Base-by-base conservation (phyloP, 768 basidiomycete species). In the Boletus edulis region DNA sequence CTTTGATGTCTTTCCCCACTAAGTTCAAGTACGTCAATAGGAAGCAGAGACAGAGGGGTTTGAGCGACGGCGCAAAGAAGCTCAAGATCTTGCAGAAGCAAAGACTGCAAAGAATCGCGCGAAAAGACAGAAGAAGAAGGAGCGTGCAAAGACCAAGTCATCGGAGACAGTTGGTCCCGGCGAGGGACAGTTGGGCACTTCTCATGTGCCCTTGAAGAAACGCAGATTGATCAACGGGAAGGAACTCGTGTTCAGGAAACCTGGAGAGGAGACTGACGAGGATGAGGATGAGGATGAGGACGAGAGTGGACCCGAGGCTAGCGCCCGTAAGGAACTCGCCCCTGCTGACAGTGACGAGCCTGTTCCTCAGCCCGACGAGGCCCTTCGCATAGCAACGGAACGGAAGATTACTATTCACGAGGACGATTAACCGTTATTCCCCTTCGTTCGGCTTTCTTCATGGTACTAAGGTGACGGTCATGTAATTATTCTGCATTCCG, bases 91-190 rank as follows among this genome's bases (percentile, higher is more conserved):
- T 4, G 84, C 89, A 0, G 87, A 96, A 44, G 85, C 87, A 3
- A 97, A 94, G 76, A 98, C 96, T 0, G 87, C 92, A 13, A 98
- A 94, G 75, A 99, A 99, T 70, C 82, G 97, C 18, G 90, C 91
- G 15, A 98, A 91, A 70, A 77, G 97, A 43, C 90, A 87, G 71
- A 97, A 96, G 79, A 92, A 93, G 78, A 98, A 95, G 70, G 87
- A 81, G 59, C 75, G 83, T 47, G 71, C 81, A 38, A 85, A 87
- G 69, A 68, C 46, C 74, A 82, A 69, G 67, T 49, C 43, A 44
- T 64, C 54, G 52, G 67, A 63, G 48, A 67, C 72, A 49, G 55
- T 58, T 15, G 62, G 67, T 38, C 63, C 67, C 45, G 67, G 55
- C n/a, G 66, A 64, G 41, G 58, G 57, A 14, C 59, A 64, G 17